These are phyloP conservation scores for Pascua guehoae DNA, from an alignment of 1,284 basidiomycete species.

Conservation along the genomic window DNA sequence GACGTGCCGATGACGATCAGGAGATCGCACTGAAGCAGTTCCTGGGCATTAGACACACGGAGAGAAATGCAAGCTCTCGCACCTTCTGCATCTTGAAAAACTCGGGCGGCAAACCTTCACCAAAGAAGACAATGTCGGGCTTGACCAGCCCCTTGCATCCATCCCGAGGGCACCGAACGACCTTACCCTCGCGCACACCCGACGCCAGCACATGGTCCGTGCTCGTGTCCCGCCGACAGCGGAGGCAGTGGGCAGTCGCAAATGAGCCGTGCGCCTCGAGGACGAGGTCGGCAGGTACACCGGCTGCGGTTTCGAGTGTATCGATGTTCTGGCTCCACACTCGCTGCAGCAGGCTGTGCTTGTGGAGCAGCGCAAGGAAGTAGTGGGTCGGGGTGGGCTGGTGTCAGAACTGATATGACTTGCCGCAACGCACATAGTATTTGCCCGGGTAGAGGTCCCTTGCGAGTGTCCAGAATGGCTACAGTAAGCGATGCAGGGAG, in stretches of 20 bases:
- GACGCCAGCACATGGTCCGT: conserved; percentile 66
- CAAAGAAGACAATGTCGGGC: conserved; percentile 94
- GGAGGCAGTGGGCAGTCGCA: conserved; percentile 72
- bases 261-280: conserved; percentile 95
- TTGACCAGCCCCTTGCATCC: conserved; percentile 71
- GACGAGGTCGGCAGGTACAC: conserved; percentile 68
- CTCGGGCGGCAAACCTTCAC: conserved; percentile 58
- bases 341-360: conserved; percentile 33
- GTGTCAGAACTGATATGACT: conserved; percentile 54
- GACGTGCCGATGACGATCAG: conserved; percentile 92
- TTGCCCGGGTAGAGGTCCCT: conserved; percentile 74
- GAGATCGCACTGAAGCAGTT: conserved; percentile 62
- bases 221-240: conserved; percentile 58
- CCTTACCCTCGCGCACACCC: conserved; percentile 58
- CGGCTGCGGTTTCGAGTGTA: conserved; percentile 82
- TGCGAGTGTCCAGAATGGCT: conserved; percentile 75
- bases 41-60: background rate
- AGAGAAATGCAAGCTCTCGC: too few species aligned
- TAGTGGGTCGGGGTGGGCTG: conserved; percentile 82
- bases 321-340: conserved; percentile 62
- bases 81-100: conserved; percentile 46
- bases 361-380: conserved; percentile 60
- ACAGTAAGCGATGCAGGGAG: background rate
- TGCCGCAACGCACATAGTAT: conserved; percentile 31
- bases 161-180: conserved; percentile 58